Percentiles rank a stretch among this genome's conserved stretches.
phyloP scores from a whole-genome alignment of 2,329 filamentous ascomycete genomes.

The Fusarium sp. region DNA sequence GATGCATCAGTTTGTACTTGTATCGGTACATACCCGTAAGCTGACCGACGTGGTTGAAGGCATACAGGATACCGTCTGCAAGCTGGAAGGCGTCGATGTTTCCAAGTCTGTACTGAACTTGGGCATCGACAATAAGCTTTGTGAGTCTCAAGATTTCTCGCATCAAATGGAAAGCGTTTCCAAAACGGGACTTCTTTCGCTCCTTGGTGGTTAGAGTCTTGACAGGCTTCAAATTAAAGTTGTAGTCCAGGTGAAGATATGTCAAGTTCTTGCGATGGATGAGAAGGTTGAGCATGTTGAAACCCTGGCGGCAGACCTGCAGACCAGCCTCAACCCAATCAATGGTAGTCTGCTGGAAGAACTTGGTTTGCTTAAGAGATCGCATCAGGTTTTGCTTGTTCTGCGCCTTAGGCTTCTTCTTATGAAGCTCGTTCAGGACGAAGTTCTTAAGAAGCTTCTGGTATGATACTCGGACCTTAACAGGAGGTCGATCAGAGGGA shows the following conservation, averaged over 20 bases:
- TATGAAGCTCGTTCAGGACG: constrained; percentile 96
- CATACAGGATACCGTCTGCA: constrained; percentile 98
- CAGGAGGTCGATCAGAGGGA: constrained; percentile 84
- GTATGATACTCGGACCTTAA: constrained; percentile 98
- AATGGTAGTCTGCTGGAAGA: constrained; percentile 99
- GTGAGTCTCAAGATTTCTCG: constrained; percentile 95
- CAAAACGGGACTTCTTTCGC: constrained; percentile 98
- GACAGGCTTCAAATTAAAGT: constrained; percentile 99
- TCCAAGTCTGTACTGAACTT: constrained; percentile 96
- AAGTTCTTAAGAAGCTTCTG: constrained; percentile 97
- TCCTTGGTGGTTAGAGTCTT: constrained; percentile 99
- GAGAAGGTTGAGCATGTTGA: constrained; percentile 98
- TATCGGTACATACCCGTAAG: constrained; percentile 99
- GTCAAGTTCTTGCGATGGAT: constrained; percentile 99
- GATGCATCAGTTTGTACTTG: constrained; percentile 99
- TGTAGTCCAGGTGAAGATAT: constrained; percentile 98
- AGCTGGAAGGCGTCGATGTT: constrained; percentile 99
- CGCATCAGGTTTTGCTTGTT: constrained; percentile 93
- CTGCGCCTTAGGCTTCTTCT: constrained; percentile 93
- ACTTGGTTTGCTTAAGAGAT: constrained; percentile 95
- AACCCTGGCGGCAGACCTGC: constrained; percentile 97
- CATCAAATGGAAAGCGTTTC: constrained; percentile 99
- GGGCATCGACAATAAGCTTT: constrained; percentile 97
- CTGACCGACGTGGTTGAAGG: constrained; percentile 98
- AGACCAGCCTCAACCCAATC: constrained; percentile 99